A percentile compares a stretch with the other conserved stretches of the same genome.
Evolutionary conservation across 2,329 filamentous ascomycete species (phyloP).

Genomic region (Aureobasidium sp.): DNA sequence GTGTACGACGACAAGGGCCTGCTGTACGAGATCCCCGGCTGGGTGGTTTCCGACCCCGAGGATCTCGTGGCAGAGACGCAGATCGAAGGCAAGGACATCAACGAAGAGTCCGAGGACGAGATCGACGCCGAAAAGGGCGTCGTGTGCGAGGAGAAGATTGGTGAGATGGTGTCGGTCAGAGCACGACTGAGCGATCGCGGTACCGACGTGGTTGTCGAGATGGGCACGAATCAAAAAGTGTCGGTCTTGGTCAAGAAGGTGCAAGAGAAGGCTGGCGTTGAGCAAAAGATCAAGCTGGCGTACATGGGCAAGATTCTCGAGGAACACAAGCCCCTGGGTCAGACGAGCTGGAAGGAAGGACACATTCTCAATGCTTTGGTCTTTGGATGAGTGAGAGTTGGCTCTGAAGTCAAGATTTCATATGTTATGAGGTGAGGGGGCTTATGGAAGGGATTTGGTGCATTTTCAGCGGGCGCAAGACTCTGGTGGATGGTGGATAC

Average conservation of each 20-base stretch:
- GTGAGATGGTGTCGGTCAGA: conserved; percentile 27
- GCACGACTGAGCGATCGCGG: conserved; percentile 34
- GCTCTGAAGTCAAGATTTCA: not conserved
- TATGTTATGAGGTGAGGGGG: not conserved
- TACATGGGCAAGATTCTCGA: conserved; percentile 77
- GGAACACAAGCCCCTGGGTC: conserved; percentile 56
- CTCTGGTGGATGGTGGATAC: not conserved
- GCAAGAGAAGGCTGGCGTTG: conserved; percentile 56
- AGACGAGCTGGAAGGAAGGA: conserved; percentile 68
- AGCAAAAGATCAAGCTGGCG: conserved; percentile 60
- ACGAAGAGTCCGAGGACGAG: conserved; percentile 20
- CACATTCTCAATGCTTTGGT: conserved; percentile 74
- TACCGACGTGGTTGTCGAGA: conserved; percentile 31
- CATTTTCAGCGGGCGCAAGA: conserved; percentile 9
- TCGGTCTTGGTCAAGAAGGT: conserved; percentile 57
- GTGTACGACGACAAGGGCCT: conserved; percentile 40
- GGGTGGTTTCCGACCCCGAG: conserved; percentile 39
- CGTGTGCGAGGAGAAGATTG: conserved; percentile 28
- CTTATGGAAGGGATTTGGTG: not conserved
- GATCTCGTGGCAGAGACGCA: conserved; percentile 30
- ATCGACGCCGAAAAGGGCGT: conserved; percentile 26
- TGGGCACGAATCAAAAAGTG: conserved; percentile 48
- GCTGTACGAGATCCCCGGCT: conserved; percentile 39
- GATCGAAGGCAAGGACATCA: conserved; percentile 23
- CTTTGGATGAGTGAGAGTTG: conserved; percentile 28